Conservation (phyloP, 2,329 filamentous ascomycete genomes). For the Chalara sp. region DNA sequence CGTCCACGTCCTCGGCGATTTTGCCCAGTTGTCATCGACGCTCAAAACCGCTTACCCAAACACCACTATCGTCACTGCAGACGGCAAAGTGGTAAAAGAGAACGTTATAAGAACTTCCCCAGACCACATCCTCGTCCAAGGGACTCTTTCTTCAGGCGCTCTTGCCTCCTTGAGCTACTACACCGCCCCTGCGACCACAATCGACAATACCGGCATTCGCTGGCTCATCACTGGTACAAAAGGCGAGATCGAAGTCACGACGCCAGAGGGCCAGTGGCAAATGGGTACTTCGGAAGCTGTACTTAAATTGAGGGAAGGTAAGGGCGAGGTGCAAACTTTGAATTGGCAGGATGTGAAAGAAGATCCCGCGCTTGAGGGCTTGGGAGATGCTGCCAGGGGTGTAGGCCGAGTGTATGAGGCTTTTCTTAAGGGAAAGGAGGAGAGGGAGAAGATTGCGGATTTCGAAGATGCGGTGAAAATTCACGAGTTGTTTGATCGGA, state of each 20-base stretch:
- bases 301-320: constrained; percentile 44
- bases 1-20: not conserved
- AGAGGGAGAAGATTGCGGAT: constrained; percentile 28
- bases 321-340: constrained; percentile 34
- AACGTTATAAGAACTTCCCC: not conserved
- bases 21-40: not conserved
- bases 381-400: constrained; percentile 38
- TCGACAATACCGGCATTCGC: not conserved
- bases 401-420: constrained; percentile 51
- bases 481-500: constrained; percentile 38
- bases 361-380: constrained; percentile 33
- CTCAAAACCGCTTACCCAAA: not conserved
- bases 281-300: constrained; percentile 33
- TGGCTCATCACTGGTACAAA: not conserved
- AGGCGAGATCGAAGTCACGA: not conserved
- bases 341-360: constrained; percentile 35
- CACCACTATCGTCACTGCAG: not conserved
- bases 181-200: constrained; percentile 11
- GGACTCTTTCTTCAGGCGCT: not conserved
- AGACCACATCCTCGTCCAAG: not conserved
- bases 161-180: constrained; percentile 31
- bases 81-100: not conserved
- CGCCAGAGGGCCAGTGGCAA: constrained; percentile 15
- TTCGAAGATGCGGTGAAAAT: constrained; percentile 36
- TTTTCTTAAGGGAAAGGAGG: constrained; percentile 33